Evolutionary conservation across 2,329 filamentous ascomycete species (phyloP).

Genomic region (Aspergillus sp.): DNA sequence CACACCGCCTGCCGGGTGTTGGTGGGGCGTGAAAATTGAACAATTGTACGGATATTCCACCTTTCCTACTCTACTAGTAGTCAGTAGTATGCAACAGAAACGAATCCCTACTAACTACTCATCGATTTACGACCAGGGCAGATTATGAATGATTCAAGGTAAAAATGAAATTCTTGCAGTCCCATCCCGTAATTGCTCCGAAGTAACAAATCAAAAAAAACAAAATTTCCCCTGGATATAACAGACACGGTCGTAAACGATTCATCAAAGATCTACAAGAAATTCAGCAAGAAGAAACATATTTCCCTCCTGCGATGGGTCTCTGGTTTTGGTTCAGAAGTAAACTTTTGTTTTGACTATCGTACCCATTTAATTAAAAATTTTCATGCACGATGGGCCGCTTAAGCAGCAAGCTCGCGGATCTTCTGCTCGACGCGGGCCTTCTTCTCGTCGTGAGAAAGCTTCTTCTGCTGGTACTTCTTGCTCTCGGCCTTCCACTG

Average conservation of each 20-base stretch:
- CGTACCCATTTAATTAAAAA: slow-evolving; percentile 20
- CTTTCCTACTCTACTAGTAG: too few species aligned
- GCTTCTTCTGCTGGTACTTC: slow-evolving; percentile 79
- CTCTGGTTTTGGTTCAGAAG: slow-evolving; percentile 23
- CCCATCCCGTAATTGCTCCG: slow-evolving; percentile 27
- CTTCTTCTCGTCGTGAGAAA: slow-evolving; percentile 79
- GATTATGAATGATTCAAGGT: slow-evolving; percentile 13
- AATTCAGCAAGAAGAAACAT: slow-evolving; percentile 20
- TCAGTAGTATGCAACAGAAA: neutral
- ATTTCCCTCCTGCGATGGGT: slow-evolving; percentile 23
- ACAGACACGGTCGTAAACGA: slow-evolving; percentile 26
- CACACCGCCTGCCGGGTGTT: neutral
- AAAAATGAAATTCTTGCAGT: slow-evolving; percentile 14
- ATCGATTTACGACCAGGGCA: slow-evolving; percentile 22
- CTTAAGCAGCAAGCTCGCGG: slow-evolving; percentile 63
- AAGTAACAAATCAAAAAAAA: slow-evolving; percentile 28
- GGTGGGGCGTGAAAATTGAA: neutral
- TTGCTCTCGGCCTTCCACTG: slow-evolving; percentile 94
- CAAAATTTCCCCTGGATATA: slow-evolving; percentile 19
- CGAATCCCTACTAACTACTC: neutral
- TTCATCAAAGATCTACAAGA: slow-evolving; percentile 21
- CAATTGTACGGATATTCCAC: neutral
- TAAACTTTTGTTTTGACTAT: slow-evolving; percentile 26
- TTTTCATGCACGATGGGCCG: slow-evolving; percentile 24
- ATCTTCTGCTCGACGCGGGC: slow-evolving; percentile 88